A percentile compares a stretch with the other conserved stretches of the same genome.
These are phyloP conservation scores for Raffaelea deltoideospora DNA, from an alignment of 2,329 filamentous ascomycete genomes.

Conservation along the genomic window DNA sequence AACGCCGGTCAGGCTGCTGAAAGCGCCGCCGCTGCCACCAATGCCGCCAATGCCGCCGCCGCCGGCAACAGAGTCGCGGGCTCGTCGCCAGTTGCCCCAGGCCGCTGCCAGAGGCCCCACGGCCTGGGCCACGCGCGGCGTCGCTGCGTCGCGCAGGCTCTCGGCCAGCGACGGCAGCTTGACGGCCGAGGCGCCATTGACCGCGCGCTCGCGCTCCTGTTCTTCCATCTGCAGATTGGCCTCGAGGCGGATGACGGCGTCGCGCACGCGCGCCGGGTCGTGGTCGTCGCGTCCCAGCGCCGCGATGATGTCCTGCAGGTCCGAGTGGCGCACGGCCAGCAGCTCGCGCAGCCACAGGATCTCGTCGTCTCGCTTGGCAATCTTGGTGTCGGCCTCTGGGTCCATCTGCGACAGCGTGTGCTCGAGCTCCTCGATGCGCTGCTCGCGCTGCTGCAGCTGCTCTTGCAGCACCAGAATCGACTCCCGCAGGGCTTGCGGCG, in stretches of 20 bases:
- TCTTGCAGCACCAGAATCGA: constrained; percentile 94
- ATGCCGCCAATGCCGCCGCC: not conserved
- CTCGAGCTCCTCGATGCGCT: constrained; percentile 77
- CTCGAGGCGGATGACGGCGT: constrained; percentile 82
- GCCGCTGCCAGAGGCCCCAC: constrained; percentile 70
- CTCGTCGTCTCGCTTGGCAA: constrained; percentile 85
- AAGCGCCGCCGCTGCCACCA: constrained; percentile 10
- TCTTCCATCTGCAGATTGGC: constrained; percentile 97
- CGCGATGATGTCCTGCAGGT: constrained; percentile 81
- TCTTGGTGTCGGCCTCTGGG: constrained; percentile 62
- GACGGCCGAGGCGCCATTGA: constrained; percentile 52
- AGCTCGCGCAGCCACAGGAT: constrained; percentile 92
- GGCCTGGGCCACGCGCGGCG: constrained; percentile 70
- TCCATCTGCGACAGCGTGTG: constrained; percentile 53
- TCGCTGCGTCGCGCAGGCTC: constrained; percentile 59
- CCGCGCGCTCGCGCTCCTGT: constrained; percentile 77
- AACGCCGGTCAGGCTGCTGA: constrained; percentile 31
- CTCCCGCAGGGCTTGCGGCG: constrained; percentile 84
- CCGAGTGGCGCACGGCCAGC: constrained; percentile 75
- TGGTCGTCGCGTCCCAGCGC: constrained; percentile 61
- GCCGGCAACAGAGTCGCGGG: constrained; percentile 27
- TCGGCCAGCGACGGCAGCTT: constrained; percentile 51
- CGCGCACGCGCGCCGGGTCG: constrained; percentile 65
- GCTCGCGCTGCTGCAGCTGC: constrained; percentile 87
- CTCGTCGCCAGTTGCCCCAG: constrained; percentile 89